Percentiles rank a stretch among this genome's conserved stretches.
phyloP scores from a whole-genome alignment of 345 rosid genomes.

The Heritiera littoralis region DNA sequence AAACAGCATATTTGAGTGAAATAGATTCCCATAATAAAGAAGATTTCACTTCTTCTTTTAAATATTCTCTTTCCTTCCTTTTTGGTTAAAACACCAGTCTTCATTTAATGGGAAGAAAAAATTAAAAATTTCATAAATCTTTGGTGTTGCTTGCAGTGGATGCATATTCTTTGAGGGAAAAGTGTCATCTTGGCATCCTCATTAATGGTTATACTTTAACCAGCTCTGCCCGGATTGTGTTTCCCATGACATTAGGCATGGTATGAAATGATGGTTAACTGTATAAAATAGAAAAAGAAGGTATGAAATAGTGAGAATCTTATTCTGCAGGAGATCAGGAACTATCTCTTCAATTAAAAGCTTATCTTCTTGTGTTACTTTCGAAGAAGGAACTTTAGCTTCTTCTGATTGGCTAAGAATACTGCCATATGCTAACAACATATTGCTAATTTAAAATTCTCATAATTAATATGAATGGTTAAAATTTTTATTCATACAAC shows the following conservation, averaged over 20 bases:
- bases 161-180: not conserved
- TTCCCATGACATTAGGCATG: conserved; percentile 4
- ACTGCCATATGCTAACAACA: not conserved
- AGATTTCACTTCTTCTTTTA: not conserved
- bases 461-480: not conserved
- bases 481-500: not conserved
- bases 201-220: not conserved
- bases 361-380: not conserved
- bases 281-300: not conserved
- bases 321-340: conserved; percentile 12
- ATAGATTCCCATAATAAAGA: not conserved
- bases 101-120: not conserved
- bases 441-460: no score
- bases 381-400: conserved; percentile 2
- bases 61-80: not conserved
- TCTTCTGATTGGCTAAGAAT: conserved; percentile 8
- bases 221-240: not conserved
- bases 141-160: not conserved
- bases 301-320: not conserved
- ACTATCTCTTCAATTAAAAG: not conserved
- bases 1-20: not conserved
- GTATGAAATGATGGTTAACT: not conserved
- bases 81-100: not conserved
- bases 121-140: not conserved
- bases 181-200: not conserved